A percentile compares a stretch with the other conserved stretches of the same genome.
phyloP scores from a whole-genome alignment of 202 grass and related monocot species.

The Schoenoplectus tabernaemontani region DNA sequence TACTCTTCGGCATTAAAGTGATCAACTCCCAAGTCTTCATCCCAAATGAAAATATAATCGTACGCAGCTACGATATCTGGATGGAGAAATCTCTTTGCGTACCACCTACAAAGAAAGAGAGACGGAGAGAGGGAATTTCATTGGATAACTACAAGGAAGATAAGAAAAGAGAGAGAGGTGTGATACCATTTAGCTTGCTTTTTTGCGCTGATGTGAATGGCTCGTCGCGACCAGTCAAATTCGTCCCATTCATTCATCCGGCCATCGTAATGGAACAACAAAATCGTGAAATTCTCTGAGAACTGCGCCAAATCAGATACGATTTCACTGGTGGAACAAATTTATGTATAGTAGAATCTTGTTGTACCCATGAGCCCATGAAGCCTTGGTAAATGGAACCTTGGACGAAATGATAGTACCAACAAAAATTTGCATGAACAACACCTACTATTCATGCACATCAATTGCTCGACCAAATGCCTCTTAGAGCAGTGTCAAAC shows the following conservation, averaged over 20 bases:
- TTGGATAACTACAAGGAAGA: neutral
- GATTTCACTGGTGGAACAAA: neutral
- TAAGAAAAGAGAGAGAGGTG: neutral
- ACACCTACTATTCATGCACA: neutral
- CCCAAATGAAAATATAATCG: slow-evolving; percentile 45
- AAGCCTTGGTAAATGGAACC: neutral
- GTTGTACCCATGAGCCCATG: neutral
- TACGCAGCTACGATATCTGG: slow-evolving; percentile 38
- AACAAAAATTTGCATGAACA: neutral
- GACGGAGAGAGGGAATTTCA: neutral
- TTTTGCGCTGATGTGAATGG: slow-evolving; percentile 73
- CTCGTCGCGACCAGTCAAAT: slow-evolving; percentile 89
- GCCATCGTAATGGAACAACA: slow-evolving; percentile 95
- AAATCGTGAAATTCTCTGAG: slow-evolving; percentile 90
- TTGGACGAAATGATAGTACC: neutral
- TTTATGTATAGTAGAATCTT: neutral
- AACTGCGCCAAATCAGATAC: slow-evolving; percentile 41
- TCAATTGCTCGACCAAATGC: neutral
- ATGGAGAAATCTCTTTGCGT: slow-evolving; percentile 42
- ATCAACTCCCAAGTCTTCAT: slow-evolving; percentile 40
- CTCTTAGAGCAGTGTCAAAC: neutral
- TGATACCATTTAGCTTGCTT: slow-evolving; percentile 91
- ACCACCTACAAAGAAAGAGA: slow-evolving; percentile 29
- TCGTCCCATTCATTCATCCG: slow-evolving; percentile 89
- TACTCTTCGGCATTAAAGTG: slow-evolving; percentile 48